A percentile compares a stretch with the other conserved stretches of the same genome.
phyloP scores from a whole-genome alignment of 2,329 filamentous ascomycete species.

The Epichloe festucae region DNA sequence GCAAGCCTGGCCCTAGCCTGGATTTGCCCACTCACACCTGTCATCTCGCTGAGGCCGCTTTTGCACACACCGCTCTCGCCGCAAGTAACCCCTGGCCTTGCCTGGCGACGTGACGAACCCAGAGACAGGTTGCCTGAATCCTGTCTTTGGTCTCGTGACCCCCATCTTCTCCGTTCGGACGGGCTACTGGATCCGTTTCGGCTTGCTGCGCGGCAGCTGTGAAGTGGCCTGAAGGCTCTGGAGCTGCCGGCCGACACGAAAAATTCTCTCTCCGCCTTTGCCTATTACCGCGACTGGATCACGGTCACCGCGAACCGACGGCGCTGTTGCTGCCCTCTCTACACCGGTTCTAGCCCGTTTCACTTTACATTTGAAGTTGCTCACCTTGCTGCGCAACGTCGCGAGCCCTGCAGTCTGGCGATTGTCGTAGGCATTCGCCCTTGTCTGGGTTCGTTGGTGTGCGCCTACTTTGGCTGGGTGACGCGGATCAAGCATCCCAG shows the following conservation, averaged over 20 bases:
- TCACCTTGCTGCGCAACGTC: neutral
- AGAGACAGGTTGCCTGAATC: neutral
- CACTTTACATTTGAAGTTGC: neutral
- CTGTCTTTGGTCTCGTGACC: conserved; percentile 5
- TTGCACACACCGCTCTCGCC: neutral
- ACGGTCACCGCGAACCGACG: conserved; percentile 9
- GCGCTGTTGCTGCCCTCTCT: neutral
- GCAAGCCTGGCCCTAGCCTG: conserved; percentile 2
- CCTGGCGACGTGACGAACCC: neutral
- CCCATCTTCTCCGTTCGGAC: conserved; percentile 5
- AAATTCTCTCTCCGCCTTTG: conserved; percentile 19
- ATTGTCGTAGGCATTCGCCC: neutral
- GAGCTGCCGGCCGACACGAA: conserved; percentile 16
- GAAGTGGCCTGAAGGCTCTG: conserved; percentile 7
- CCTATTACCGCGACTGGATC: conserved; percentile 8
- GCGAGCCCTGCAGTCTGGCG: neutral
- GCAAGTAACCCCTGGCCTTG: conserved; percentile 1
- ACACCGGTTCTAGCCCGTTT: neutral
- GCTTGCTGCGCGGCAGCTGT: conserved; percentile 5
- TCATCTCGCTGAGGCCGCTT: neutral
- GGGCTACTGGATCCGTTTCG: conserved; percentile 3
- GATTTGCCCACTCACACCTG: conserved; percentile 5
- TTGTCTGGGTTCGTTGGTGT: neutral
- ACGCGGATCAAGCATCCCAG: conserved; percentile 1
- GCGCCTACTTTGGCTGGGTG: conserved; percentile 1